These are phyloP conservation scores for Lycium ferocissimum DNA, from an alignment of 257 asterid species.

Conservation along the genomic window DNA sequence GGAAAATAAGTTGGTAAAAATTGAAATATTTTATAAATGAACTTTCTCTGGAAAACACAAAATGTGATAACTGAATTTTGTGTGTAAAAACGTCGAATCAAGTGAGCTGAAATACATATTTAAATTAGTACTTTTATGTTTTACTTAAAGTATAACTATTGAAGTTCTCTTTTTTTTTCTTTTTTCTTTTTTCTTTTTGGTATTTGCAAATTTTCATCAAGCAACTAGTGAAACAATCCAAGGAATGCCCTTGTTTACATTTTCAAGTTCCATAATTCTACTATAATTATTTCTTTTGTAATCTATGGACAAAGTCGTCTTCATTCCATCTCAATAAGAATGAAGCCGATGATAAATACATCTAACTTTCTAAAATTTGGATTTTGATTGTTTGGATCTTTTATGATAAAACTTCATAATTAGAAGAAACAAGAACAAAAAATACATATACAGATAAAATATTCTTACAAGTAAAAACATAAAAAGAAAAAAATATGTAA, in stretches of 20 bases:
- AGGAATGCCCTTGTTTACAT: not conserved
- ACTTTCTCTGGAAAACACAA: not conserved
- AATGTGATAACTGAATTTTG: not conserved
- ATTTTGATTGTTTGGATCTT: not conserved
- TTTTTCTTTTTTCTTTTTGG: no score
- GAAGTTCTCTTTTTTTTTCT: no score
- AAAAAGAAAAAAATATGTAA: no score
- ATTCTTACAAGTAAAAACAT: not conserved
- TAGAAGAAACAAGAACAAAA: not conserved
- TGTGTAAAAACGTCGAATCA: not conserved
- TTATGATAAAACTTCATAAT: not conserved
- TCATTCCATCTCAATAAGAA: not conserved
- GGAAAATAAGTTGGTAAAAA: no score
- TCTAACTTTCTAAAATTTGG: not conserved
- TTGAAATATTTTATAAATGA: not conserved
- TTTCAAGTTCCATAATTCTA: not conserved
- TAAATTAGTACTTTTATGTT: no score
- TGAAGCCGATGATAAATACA: not conserved
- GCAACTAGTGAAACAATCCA: not conserved
- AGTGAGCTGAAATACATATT: not conserved
- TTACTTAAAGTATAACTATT: no score
- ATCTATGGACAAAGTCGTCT: not conserved
- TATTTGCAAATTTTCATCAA: not conserved
- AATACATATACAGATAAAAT: not conserved
- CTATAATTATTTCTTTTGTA: not conserved